Conservation (phyloP, 768 basidiomycete species). For the Daedalea quercina region DNA sequence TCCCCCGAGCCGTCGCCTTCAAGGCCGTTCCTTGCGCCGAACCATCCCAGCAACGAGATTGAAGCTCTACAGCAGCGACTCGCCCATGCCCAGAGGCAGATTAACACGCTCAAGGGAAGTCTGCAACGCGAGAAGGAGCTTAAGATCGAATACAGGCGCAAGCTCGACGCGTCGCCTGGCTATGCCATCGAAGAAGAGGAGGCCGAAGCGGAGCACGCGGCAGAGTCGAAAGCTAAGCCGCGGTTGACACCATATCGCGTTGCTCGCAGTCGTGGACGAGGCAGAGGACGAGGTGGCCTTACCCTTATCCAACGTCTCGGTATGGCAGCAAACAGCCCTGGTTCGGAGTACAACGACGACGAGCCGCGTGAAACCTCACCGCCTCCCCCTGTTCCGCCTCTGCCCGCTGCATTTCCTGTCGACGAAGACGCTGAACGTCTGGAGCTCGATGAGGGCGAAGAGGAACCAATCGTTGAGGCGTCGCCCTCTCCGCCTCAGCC, state of each 20-base stretch:
- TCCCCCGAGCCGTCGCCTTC: slow-evolving; percentile 56
- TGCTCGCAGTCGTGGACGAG: slow-evolving; percentile 45
- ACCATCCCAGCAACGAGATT: slow-evolving; percentile 74
- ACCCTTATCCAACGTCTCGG: slow-evolving; percentile 60
- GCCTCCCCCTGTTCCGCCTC: slow-evolving; percentile 26
- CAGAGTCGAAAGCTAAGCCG: slow-evolving; percentile 20
- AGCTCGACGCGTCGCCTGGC: slow-evolving; percentile 38
- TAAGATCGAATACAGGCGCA: slow-evolving; percentile 58
- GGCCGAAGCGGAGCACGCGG: slow-evolving; percentile 29
- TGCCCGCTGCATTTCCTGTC: slow-evolving; percentile 29
- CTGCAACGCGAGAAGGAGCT: slow-evolving; percentile 80
- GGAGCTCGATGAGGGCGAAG: slow-evolving; percentile 33
- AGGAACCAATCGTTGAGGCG: slow-evolving; percentile 19
- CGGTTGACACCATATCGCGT: slow-evolving; percentile 52
- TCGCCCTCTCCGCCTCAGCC: slow-evolving; percentile 35
- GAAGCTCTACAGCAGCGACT: slow-evolving; percentile 76
- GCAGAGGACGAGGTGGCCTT: slow-evolving; percentile 44
- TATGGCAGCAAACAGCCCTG: slow-evolving; percentile 46
- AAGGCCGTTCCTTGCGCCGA: slow-evolving; percentile 59
- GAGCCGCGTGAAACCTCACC: slow-evolving; percentile 19
- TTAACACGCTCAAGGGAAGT: slow-evolving; percentile 73
- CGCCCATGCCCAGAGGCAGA: slow-evolving; percentile 82
- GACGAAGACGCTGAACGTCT: slow-evolving; percentile 40
- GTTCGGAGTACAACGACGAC: slow-evolving; percentile 41
- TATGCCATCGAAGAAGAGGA: slow-evolving; percentile 39